Percentiles rank a stretch among this genome's conserved stretches.
These are phyloP conservation scores for Gentiana macrophylla DNA, from an alignment of 257 asterid genomes.

Conservation along the genomic window DNA sequence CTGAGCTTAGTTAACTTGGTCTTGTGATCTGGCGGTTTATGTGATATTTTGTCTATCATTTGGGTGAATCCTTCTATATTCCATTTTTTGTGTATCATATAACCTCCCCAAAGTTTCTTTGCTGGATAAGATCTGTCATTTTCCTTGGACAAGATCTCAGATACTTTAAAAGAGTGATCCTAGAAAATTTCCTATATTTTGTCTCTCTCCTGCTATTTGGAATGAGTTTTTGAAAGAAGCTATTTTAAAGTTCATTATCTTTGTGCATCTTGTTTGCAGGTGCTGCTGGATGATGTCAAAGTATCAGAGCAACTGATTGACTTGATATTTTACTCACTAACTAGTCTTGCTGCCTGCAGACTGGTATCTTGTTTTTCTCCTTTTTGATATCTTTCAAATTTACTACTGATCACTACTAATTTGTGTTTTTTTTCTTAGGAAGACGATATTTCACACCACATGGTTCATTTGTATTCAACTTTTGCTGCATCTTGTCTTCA, in stretches of 20 bases:
- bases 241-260: not conserved
- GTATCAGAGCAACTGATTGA: slow-evolving; percentile 85
- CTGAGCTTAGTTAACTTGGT: no score
- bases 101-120: not conserved
- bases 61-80: no score
- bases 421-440: slow-evolving; percentile 29
- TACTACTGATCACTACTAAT: slow-evolving; percentile 14
- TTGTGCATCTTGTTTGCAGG: slow-evolving; percentile 31
- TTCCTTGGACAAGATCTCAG: not conserved
- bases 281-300: slow-evolving; percentile 72
- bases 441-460: slow-evolving; percentile 40
- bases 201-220: not conserved
- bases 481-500: slow-evolving; percentile 83
- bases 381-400: slow-evolving; percentile 3
- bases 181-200: slow-evolving; percentile 1
- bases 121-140: no score
- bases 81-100: not conserved
- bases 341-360: slow-evolving; percentile 56
- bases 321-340: slow-evolving; percentile 65
- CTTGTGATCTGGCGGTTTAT: no score
- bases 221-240: not conserved
- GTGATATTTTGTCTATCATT: no score
- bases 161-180: not conserved
- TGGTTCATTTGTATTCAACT: slow-evolving; percentile 86
- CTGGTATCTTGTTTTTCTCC: slow-evolving; percentile 42